Base-by-base conservation (phyloP, 2,329 filamentous ascomycete genomes). In the Fonsecaea pedrosoi region DNA sequence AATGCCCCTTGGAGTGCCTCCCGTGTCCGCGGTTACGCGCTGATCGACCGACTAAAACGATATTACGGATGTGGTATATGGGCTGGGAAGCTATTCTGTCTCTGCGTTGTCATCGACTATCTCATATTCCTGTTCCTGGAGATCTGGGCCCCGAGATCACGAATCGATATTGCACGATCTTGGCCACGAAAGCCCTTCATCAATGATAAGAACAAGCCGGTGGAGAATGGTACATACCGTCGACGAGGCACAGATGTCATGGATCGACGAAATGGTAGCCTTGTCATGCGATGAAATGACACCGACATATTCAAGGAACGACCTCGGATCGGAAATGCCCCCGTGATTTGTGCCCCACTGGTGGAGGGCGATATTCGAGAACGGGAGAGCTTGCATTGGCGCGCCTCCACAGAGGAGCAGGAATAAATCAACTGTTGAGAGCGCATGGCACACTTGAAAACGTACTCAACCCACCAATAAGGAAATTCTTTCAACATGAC, bases 21-120 rank as follows among this genome's bases (percentile, higher is more conserved):
- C 12, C 85, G 90, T 70, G 89, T 89, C 50, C 83, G 89, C 37
- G 84, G 86, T 73, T 96, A 97, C 75, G 92, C 94, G 5, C 85
- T 99, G 54, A 97, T 99, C 70, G 95, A 99, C 77, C 87, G 95
- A 21, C 81, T 99, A 21, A 99, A 99, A 80, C 84, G 95, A 66
- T 99, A 99, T 79, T 99, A 97, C 75, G 95, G 95, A 8, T 99
- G 96, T 76, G 95, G 95, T 38, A 94, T 98, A 58, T 99, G 95
- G 95, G 95, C 95, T 0, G 95, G 95, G 40, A 99, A 99, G 80
- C 83, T 99, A 8, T 99, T 99, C 75, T 97, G 95, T 74, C 83
- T 99, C 1, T 97, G 94, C 71, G 94, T 94, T 10, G 89, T 98
- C 65, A 90, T 99, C 60, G 95, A 99, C 78, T 99, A 97, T 74